Evolutionary conservation across 2,329 filamentous ascomycete genomes (phyloP).

Genomic region (Neofusicoccum cordaticola): DNA sequence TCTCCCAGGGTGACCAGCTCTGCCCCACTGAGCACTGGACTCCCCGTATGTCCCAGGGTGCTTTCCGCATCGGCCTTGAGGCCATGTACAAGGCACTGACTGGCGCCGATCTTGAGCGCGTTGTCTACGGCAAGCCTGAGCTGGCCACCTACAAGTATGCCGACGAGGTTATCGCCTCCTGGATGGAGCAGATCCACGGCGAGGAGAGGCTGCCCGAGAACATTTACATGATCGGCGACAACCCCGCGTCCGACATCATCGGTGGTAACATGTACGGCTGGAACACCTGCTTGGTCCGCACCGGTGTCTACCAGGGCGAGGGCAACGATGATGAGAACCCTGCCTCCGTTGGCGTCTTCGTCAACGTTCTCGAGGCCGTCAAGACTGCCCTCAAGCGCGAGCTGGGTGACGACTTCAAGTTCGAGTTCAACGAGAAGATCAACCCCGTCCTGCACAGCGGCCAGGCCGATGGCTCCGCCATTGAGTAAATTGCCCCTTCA

Average conservation of each 20-base stretch:
- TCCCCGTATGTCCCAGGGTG: constrained; percentile 69
- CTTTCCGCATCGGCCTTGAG: constrained; percentile 72
- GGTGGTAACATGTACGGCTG: constrained; percentile 79
- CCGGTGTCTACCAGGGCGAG: constrained; percentile 74
- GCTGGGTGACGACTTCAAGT: constrained; percentile 70
- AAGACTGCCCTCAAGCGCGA: constrained; percentile 66
- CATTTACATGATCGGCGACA: constrained; percentile 76
- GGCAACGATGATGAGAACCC: constrained; percentile 75
- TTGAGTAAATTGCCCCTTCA: constrained; percentile 45
- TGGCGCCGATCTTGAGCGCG: constrained; percentile 68
- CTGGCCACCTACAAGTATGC: constrained; percentile 76
- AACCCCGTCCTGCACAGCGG: constrained; percentile 63
- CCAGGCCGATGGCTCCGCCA: constrained; percentile 47
- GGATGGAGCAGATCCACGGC: constrained; percentile 74
- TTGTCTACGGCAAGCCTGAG: constrained; percentile 74
- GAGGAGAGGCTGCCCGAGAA: constrained; percentile 67
- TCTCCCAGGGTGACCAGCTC: constrained; percentile 62
- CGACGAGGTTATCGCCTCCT: constrained; percentile 67
- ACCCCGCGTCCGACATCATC: constrained; percentile 70
- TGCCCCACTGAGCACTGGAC: constrained; percentile 60
- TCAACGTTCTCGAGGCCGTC: constrained; percentile 70
- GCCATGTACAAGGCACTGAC: constrained; percentile 71
- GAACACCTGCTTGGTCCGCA: constrained; percentile 77
- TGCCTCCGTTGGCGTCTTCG: constrained; percentile 73
- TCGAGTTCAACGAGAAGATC: constrained; percentile 68